A percentile compares a stretch with the other conserved stretches of the same genome.
Evolutionary conservation across 1,284 basidiomycete genomes (phyloP).

Genomic region (Leucoagaricus sp.): DNA sequence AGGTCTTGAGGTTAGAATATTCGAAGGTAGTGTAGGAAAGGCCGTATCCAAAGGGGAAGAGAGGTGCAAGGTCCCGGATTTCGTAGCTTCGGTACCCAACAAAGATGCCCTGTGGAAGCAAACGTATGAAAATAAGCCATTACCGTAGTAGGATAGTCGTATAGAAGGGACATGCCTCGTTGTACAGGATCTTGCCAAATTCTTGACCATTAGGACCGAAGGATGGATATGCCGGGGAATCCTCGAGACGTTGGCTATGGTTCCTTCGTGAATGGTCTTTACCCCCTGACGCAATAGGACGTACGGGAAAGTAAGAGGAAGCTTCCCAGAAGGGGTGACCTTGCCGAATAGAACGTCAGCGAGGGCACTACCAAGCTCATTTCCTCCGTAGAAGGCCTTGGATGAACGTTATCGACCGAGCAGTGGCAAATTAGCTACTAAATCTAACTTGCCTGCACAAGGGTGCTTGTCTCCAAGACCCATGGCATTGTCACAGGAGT

Average conservation of each 20-base stretch:
- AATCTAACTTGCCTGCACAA: slow-evolving; percentile 39
- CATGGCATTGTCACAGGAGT: slow-evolving; percentile 54
- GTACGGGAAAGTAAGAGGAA: slow-evolving; percentile 50
- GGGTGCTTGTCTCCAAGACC: slow-evolving; percentile 42
- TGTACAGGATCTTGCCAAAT: slow-evolving; percentile 41
- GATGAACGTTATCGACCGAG: background rate
- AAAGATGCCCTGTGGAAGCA: slow-evolving; percentile 33
- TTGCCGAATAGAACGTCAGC: slow-evolving; percentile 57
- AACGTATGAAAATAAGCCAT: background rate
- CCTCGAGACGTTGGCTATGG: slow-evolving; percentile 40
- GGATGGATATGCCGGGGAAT: slow-evolving; percentile 41
- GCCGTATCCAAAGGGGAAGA: slow-evolving; percentile 53
- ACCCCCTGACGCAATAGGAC: slow-evolving; percentile 19
- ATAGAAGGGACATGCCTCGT: slow-evolving; percentile 33
- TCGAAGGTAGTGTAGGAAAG: slow-evolving; percentile 55
- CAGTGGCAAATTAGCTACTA: slow-evolving; percentile 1
- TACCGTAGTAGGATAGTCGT: background rate
- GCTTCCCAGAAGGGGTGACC: slow-evolving; percentile 52
- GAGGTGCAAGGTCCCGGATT: slow-evolving; percentile 36
- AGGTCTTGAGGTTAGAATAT: slow-evolving; percentile 36
- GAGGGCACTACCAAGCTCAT: slow-evolving; percentile 53
- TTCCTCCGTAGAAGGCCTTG: slow-evolving; percentile 57
- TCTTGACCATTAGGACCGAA: slow-evolving; percentile 43
- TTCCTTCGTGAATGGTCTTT: background rate
- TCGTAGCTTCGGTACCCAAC: slow-evolving; percentile 46